A percentile compares a stretch with the other conserved stretches of the same genome.
Evolutionary conservation across 345 rosid genomes (phyloP).

Genomic region (Lumnitzera racemosa): DNA sequence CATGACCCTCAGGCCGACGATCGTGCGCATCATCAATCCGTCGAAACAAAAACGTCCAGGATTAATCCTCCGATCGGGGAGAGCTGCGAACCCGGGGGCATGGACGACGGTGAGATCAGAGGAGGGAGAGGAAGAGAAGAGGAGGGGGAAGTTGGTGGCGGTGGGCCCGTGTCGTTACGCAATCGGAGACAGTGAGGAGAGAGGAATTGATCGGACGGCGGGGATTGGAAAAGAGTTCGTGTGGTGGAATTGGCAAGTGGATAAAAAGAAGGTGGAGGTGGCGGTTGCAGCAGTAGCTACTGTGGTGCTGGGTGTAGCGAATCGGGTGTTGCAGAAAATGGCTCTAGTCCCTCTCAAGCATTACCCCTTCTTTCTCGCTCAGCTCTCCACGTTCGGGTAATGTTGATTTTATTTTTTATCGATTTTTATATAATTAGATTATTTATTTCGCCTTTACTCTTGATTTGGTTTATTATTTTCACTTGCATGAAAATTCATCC

Average conservation of each 20-base stretch:
- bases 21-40: not conserved
- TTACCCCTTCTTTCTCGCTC: conserved; percentile 94
- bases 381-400: conserved; percentile 93
- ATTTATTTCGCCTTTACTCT: no score
- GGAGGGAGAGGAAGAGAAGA: conserved; percentile 25
- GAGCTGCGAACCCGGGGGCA: conserved; percentile 11
- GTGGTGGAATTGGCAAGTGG: conserved; percentile 40
- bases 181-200: conserved; percentile 25
- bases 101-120: not conserved
- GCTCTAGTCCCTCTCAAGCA: conserved; percentile 85
- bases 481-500: no score
- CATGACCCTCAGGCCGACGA: not conserved
- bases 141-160: conserved; percentile 20
- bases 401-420: conserved; percentile 1
- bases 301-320: conserved; percentile 78
- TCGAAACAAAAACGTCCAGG: conserved; percentile 5
- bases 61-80: conserved; percentile 27
- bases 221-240: conserved; percentile 5
- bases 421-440: no score
- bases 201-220: conserved; percentile 20
- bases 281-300: conserved; percentile 64
- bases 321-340: conserved; percentile 75
- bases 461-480: no score
- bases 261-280: conserved; percentile 33
- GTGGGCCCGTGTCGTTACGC: conserved; percentile 31